Evolutionary conservation across 768 basidiomycete species (phyloP), one percentile per base, ranked within the genome.

Genomic region (Kwoniella heveanensis): DNA sequence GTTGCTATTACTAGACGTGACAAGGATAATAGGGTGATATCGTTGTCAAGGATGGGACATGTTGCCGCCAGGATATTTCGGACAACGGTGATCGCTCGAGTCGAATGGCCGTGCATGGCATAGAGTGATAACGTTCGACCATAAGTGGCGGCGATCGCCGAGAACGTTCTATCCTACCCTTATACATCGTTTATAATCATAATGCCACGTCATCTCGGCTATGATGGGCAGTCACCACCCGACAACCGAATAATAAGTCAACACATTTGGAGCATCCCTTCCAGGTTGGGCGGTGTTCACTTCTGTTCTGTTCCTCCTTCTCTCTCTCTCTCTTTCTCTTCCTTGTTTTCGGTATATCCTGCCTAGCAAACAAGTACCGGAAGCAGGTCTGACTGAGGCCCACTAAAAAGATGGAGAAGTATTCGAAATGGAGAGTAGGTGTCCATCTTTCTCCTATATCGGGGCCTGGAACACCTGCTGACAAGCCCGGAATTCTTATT

Each of bases 351-450:
- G 46, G 46, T 7, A 19, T 47, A 5, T 5, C 7, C 17, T 22
- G 22, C 7, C 46, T 7, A 19, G 7, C 6, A 6, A 5, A 19
- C 48, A 57, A 5, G 4, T 19, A 44, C 17, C 8, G 7, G 32
- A 36, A 36, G 32, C 6, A 36, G 32, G n/a, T n/a, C n/a, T n/a
- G n/a, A n/a, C n/a, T n/a, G n/a, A n/a, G n/a, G n/a, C n/a, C n/a
- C n/a, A n/a, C 32, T 36, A 13, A 36, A 25, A 66, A 36, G 37
- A 79, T 79, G 78, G 78, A 79, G 62, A 79, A 79, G 60, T 79
- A 68, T 67, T 77, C 75, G 24, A 77, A 77, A 61, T 79, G 78
- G 78, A 65, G 78, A 37, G 78, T 78, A 57, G 69, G 77, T 64
- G 13, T n/a, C 19, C 5, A 2, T 17, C 22, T 19, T 39, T 12